Conservation (phyloP, 2,329 filamentous ascomycete genomes). For the Aspergillus ochraceoroseus region DNA sequence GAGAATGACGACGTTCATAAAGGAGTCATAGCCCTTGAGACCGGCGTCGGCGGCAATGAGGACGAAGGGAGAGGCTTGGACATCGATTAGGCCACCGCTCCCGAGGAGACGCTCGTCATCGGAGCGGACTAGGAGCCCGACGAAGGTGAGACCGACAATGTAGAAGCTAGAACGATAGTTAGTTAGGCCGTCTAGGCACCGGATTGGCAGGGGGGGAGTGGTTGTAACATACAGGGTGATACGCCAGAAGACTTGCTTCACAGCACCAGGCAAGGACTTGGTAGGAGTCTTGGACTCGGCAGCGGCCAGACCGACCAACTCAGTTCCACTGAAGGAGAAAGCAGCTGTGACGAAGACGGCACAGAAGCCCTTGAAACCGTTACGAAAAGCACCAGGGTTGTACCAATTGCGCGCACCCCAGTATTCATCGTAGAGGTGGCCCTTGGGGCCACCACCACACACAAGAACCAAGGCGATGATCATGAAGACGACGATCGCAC, state of each 20-base stretch:
- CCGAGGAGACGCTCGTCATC: slow-evolving; percentile 41
- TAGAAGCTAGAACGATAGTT: slow-evolving; percentile 37
- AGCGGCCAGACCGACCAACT: slow-evolving; percentile 69
- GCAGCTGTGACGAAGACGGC: slow-evolving; percentile 43
- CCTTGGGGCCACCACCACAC: slow-evolving; percentile 28
- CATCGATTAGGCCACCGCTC: slow-evolving; percentile 36
- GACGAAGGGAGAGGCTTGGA: slow-evolving; percentile 60
- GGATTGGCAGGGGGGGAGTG: not conserved
- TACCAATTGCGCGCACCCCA: slow-evolving; percentile 26
- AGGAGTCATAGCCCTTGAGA: slow-evolving; percentile 55
- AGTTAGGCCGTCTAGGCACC: too few species aligned
- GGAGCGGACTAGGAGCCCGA: slow-evolving; percentile 45
- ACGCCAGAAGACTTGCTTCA: slow-evolving; percentile 51
- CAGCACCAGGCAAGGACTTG: slow-evolving; percentile 60
- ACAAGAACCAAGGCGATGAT: slow-evolving; percentile 33
- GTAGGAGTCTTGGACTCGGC: slow-evolving; percentile 68
- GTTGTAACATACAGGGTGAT: slow-evolving; percentile 35
- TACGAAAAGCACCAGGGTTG: slow-evolving; percentile 45
- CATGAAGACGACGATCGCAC: slow-evolving; percentile 26
- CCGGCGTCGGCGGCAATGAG: slow-evolving; percentile 60
- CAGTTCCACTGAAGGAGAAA: slow-evolving; percentile 53
- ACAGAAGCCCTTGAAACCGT: slow-evolving; percentile 56
- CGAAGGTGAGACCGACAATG: slow-evolving; percentile 44
- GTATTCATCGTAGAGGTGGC: slow-evolving; percentile 39
- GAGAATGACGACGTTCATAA: slow-evolving; percentile 65